Percentiles rank a stretch among this genome's conserved stretches.
Evolutionary conservation across 441 rosid species (phyloP).

Genomic region (Euphorbia celastroides): DNA sequence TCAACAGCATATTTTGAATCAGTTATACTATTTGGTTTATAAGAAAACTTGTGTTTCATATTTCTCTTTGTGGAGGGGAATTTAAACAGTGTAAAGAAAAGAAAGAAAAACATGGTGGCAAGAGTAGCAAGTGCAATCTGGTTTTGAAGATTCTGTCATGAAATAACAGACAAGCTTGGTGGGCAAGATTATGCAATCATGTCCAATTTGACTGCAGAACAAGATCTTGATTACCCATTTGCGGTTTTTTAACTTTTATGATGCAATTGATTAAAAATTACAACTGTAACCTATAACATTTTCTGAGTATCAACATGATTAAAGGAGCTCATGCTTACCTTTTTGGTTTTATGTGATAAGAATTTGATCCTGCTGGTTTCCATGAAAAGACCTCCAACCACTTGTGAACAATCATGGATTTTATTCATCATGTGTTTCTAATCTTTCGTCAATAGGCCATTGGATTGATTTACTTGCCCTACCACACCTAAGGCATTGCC

Average conservation of each 20-base stretch:
- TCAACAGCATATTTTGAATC: too few species aligned
- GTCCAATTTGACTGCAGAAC: constrained; percentile 31
- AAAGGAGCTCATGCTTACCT: constrained; percentile 11
- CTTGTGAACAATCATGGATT: constrained; percentile 11
- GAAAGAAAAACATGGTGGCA: background rate
- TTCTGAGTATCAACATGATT: background rate
- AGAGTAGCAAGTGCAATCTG: constrained; percentile 18
- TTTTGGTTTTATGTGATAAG: constrained; percentile 5
- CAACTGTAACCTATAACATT: constrained; percentile 23
- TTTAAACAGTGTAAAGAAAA: background rate
- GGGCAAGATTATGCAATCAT: constrained; percentile 32
- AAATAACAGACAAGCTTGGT: constrained; percentile 17
- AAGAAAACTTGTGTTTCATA: too few species aligned
- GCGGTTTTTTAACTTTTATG: constrained; percentile 13
- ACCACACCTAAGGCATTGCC: constrained; percentile 11
- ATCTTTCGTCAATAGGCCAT: constrained; percentile 4
- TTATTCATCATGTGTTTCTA: constrained; percentile 4
- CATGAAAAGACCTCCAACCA: constrained; percentile 12
- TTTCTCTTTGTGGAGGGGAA: background rate
- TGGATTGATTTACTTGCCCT: constrained; percentile 5
- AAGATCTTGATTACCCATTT: constrained; percentile 17
- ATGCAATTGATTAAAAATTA: constrained; percentile 13
- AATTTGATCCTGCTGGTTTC: constrained; percentile 7
- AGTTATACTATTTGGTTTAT: too few species aligned
- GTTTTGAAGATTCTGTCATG: constrained; percentile 18